Evolutionary conservation across 169 alveolate species (phyloP), one percentile per base, ranked within the genome.

Genomic region (Babesia bigemina): DNA sequence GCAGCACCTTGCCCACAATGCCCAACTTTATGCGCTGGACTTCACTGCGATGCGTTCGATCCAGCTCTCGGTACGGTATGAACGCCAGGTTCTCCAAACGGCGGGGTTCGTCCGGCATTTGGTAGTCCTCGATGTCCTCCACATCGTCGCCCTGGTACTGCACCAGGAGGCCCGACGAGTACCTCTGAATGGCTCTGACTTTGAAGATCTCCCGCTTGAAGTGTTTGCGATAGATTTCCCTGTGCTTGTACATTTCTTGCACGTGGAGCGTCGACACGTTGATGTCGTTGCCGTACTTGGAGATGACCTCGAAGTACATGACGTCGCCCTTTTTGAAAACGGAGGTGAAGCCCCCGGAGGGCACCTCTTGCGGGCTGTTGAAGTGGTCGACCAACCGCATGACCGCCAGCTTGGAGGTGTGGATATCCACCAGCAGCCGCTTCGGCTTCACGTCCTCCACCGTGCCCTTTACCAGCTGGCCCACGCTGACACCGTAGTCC

Each of bases 381-480:
- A 33, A 83, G 55, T 19, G 47, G 13, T 70, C 79, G 22, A 28
- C n/a, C 45, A 83, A 48, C 4, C 29, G 12, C 67, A 83, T 48
- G 16, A 26, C 49, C 2, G 84, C 90, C 48, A 75, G 29, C 52
- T 50, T 60, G 19, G 49, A 22, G 11, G 86, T 75, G 49, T 75
- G 85, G 21, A 83, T 67, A 39, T 83, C 90, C 29, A 83, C 86
- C 33, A 52, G 36, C 42, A 75, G 59, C 21, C 45, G 49, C 39
- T 58, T 45, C 26, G 67, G 69, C 17, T 33, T 39, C 29, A 83
- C 86, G 22, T 28, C 58, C 57, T 52, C 56, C 21, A 83, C 75
- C 14, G 57, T 74, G n/a, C 90, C 90, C 55, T 75, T 73, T 26
- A 83, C 74, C 48, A 74, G 28, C 63, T 75, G 85, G 12, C 90